phyloP scores from a whole-genome alignment of 1,284 basidiomycete species.

The Flammula alnicola region DNA sequence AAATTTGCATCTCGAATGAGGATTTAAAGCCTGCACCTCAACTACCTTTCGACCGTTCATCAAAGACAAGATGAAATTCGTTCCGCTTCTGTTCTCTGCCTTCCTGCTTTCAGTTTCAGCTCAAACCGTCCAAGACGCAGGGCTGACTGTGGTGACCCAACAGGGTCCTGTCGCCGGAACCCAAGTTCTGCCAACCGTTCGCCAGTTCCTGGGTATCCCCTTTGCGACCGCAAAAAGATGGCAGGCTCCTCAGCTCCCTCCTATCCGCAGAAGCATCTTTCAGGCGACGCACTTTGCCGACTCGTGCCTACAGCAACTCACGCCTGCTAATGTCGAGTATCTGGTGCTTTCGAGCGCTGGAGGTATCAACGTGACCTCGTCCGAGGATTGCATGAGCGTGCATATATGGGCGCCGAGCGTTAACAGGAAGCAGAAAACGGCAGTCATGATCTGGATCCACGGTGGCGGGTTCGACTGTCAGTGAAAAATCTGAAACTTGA shows the following conservation, averaged over 20 bases:
- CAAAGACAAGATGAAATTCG: too few relatives aligned
- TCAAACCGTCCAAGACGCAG: slow-evolving; percentile 2
- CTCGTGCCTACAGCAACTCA: slow-evolving; percentile 31
- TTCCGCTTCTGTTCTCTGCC: not conserved
- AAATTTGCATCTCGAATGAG: too few relatives aligned
- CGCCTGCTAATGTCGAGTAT: slow-evolving; percentile 24
- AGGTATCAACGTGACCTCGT: slow-evolving; percentile 27
- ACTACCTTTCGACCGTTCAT: too few relatives aligned
- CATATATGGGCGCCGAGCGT: slow-evolving; percentile 40
- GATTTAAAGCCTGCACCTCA: too few relatives aligned
- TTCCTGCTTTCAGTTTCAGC: not conserved
- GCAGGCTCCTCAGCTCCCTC: slow-evolving; percentile 29
- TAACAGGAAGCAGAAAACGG: slow-evolving; percentile 35
- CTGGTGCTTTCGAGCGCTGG: slow-evolving; percentile 13
- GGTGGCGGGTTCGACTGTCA: slow-evolving; percentile 38
- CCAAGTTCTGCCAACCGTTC: slow-evolving; percentile 24
- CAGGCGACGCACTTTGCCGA: slow-evolving; percentile 30
- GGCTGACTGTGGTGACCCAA: slow-evolving; percentile 28
- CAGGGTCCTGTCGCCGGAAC: slow-evolving; percentile 34
- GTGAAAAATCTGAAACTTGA: slow-evolving; percentile 1
- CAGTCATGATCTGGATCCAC: slow-evolving; percentile 41
- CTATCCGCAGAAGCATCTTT: slow-evolving; percentile 22
- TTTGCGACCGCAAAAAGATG: slow-evolving; percentile 33
- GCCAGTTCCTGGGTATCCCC: slow-evolving; percentile 35
- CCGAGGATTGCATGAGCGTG: slow-evolving; percentile 33